Evolutionary conservation across 2,329 filamentous ascomycete species (phyloP), one percentile per base, ranked within the genome.

Genomic region (Nigrospora osmanthi): DNA sequence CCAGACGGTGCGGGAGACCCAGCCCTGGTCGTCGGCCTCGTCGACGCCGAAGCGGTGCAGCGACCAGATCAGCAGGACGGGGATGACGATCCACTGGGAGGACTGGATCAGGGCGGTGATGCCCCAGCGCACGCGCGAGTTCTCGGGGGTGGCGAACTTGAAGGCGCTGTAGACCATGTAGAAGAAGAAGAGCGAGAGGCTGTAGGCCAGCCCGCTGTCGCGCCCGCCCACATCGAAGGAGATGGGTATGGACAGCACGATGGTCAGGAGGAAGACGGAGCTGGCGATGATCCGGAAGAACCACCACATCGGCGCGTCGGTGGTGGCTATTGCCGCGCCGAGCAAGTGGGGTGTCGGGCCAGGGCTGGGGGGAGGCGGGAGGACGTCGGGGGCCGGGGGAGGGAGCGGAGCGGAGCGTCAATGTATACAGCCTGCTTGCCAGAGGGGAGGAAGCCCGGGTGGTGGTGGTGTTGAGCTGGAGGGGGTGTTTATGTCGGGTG

Each of bases 161-260:
- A 93, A 72, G 51, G 80, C 71, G 46, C 89, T 95, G 69, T 93
- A 89, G 64, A 88, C 68, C 63, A 95, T 85, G 72, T 97, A 97
- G 74, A 94, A 97, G 58, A 78, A 75, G 55, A 91, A 90, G 44
- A 97, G 80, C 40, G 87, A 81, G 44, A 97, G 78, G 61, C 89
- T 96, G 72, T 94, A 97, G 51, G 89, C 91, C 60, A 98, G 76
- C 48, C 93, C 93, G 61, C 89, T 95, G 57, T 93, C 90, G 59
- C 89, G 84, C 50, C 93, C 93, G 63, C 93, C 93, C 59, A 97
- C 91, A 79, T 98, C 93, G 72, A 97, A 97, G 59, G 91, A 88
- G 62, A 98, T 83, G 50, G 93, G 93, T 63, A 98, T 93, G 50
- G 89, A 95, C 62, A 97, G 86, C 61, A 97, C 83, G 65, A 96